Evolutionary conservation across 306 rosid genomes (phyloP).

Genomic region (Cucurbita maxima): DNA sequence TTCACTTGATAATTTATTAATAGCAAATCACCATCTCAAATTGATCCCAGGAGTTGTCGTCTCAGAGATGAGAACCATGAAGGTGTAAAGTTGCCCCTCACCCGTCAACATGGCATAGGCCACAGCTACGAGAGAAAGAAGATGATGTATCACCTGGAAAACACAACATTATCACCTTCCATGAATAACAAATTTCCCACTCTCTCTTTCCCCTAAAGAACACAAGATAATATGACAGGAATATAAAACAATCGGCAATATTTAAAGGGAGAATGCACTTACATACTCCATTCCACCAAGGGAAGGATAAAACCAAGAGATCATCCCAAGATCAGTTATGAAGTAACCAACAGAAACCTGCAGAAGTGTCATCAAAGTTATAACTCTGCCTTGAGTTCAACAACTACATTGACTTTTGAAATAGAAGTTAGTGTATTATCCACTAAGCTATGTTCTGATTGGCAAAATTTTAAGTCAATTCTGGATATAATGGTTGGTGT

Average conservation of each 20-base stretch:
- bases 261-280: constrained; percentile 25
- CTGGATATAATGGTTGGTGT: background rate
- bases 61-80: constrained; percentile 90
- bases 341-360: constrained; percentile 95
- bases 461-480: background rate
- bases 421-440: background rate
- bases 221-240: background rate
- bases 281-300: constrained; percentile 96
- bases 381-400: background rate
- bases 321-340: constrained; percentile 76
- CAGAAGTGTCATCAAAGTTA: constrained; percentile 5
- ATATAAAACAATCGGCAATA: background rate
- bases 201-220: background rate
- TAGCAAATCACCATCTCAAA: constrained; percentile 69
- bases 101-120: constrained; percentile 80
- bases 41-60: constrained; percentile 92
- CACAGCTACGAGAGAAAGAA: constrained; percentile 54
- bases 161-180: constrained; percentile 15
- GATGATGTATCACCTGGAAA: constrained; percentile 82
- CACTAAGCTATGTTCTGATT: background rate
- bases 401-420: background rate
- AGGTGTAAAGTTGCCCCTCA: constrained; percentile 83
- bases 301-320: constrained; percentile 76
- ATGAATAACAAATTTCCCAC: background rate
- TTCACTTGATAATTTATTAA: background rate